These are phyloP conservation scores for Lycium barbarum DNA, from an alignment of 257 asterid species.

Conservation along the genomic window DNA sequence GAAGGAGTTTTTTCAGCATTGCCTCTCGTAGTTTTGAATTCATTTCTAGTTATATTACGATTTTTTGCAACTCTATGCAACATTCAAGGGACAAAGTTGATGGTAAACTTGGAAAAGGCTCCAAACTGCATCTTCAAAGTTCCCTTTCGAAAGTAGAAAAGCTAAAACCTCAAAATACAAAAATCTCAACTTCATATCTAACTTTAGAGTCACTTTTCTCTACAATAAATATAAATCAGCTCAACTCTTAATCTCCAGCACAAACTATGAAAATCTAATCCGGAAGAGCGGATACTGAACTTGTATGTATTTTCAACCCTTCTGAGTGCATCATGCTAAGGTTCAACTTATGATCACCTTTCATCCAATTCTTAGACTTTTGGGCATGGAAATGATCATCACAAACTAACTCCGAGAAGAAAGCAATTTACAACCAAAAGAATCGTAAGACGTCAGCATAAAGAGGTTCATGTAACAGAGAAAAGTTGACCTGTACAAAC, in stretches of 20 bases:
- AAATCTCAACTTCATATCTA: neutral
- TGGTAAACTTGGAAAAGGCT: neutral
- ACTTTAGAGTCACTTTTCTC: neutral
- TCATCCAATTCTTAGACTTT: neutral
- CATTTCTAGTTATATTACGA: neutral
- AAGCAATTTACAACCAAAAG: constrained; percentile 1
- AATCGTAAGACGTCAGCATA: neutral
- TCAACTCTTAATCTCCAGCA: neutral
- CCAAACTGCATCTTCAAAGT: neutral
- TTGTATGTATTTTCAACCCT: neutral
- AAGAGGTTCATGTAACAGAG: constrained; percentile 23
- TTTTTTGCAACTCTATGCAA: neutral
- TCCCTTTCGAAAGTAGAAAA: neutral
- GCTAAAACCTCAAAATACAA: neutral
- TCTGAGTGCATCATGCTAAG: neutral
- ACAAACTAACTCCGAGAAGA: neutral
- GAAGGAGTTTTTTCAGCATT: constrained; percentile 3
- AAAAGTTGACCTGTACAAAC: neutral
- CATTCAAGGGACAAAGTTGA: neutral
- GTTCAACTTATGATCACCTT: neutral
- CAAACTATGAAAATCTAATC: constrained; percentile 11
- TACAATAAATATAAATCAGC: neutral
- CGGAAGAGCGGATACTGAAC: neutral
- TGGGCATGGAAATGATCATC: neutral
- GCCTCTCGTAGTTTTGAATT: neutral